A percentile compares a stretch with the other conserved stretches of the same genome.
Evolutionary conservation across 2,329 filamentous ascomycete species (phyloP).

Genomic region (Fusarium oligoseptatum): DNA sequence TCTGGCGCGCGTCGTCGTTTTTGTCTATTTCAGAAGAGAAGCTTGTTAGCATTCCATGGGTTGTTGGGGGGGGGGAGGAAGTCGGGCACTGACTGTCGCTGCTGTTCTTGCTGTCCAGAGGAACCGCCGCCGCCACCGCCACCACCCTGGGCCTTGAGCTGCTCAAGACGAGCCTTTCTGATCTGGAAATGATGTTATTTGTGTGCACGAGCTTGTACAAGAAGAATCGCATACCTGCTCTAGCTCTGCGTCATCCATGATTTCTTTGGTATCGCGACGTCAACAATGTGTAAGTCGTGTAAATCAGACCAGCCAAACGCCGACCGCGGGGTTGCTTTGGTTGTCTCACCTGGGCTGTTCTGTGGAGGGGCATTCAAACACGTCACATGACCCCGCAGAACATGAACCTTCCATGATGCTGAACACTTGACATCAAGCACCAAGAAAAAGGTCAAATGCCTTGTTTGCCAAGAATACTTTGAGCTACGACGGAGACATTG

Average conservation of each 20-base stretch:
- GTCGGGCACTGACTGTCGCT: slow-evolving; percentile 57
- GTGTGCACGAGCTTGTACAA: background rate
- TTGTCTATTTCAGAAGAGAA: slow-evolving; percentile 52
- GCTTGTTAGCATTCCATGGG: background rate
- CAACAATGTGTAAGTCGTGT: slow-evolving; percentile 18
- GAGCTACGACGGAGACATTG: background rate
- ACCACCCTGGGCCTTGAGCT: slow-evolving; percentile 82
- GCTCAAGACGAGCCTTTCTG: slow-evolving; percentile 89
- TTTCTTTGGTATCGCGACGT: slow-evolving; percentile 30
- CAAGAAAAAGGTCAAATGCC: background rate
- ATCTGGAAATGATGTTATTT: slow-evolving; percentile 69
- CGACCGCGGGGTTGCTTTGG: slow-evolving; percentile 35
- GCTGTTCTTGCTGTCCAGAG: slow-evolving; percentile 65
- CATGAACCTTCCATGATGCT: background rate
- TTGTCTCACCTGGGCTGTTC: background rate
- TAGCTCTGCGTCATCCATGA: slow-evolving; percentile 61
- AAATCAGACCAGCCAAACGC: slow-evolving; percentile 38
- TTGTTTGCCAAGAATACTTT: background rate
- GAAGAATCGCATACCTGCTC: slow-evolving; percentile 51
- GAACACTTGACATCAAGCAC: background rate
- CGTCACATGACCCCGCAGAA: slow-evolving; percentile 39
- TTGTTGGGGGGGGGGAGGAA: background rate
- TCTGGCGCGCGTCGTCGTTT: slow-evolving; percentile 77
- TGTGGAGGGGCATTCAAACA: slow-evolving; percentile 43
- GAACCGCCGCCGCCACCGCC: slow-evolving; percentile 61